Conservation (phyloP, 192 early-diverging fungal species). For the Backusella tarrabulga region DNA sequence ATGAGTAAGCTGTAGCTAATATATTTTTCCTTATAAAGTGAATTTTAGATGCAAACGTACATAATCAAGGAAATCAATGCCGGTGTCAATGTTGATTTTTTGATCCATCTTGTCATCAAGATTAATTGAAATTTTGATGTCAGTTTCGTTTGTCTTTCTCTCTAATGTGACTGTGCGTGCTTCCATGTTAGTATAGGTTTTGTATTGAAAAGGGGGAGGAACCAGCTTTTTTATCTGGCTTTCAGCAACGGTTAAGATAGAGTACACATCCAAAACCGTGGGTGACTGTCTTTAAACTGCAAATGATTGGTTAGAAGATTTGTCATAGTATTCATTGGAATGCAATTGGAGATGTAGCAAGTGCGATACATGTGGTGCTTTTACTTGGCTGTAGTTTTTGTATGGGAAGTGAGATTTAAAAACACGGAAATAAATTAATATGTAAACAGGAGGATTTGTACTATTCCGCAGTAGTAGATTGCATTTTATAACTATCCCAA, state of each 20-base stretch:
- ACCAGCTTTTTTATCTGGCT: background rate
- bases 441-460: too few relatives aligned
- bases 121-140: constrained; percentile 70
- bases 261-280: background rate
- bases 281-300: background rate
- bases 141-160: constrained; percentile 95
- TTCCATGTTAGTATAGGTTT: background rate
- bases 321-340: background rate
- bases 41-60: constrained; percentile 41
- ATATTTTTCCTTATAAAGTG: background rate
- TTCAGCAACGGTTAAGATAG: background rate
- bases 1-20: background rate
- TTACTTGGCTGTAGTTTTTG: too few relatives aligned
- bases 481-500: too few relatives aligned
- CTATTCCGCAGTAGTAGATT: too few relatives aligned
- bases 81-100: constrained; percentile 79
- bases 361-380: background rate
- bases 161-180: constrained; percentile 49
- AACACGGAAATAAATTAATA: too few relatives aligned
- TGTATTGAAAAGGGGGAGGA: background rate
- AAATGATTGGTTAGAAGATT: background rate
- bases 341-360: background rate
- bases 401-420: too few relatives aligned
- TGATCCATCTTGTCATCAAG: constrained; percentile 66
- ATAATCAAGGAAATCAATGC: constrained; percentile 99